These are phyloP conservation scores for Thelonectria rubi DNA, from an alignment of 2,329 filamentous ascomycete species.

Conservation along the genomic window DNA sequence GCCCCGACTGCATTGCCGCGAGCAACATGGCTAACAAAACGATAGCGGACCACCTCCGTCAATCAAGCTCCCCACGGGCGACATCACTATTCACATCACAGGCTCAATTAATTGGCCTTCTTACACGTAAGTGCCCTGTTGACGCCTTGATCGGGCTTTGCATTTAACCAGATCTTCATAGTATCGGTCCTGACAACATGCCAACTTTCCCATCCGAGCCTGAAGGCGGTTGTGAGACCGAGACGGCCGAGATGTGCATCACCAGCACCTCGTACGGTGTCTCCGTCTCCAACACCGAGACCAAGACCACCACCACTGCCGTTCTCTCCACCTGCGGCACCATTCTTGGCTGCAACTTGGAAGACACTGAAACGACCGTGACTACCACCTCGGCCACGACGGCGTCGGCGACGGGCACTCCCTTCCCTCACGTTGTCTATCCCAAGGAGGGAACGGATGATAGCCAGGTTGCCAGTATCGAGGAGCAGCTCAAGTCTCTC, in stretches of 20 bases:
- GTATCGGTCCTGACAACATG: conserved; percentile 2
- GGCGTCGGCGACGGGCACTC: conserved; percentile 1
- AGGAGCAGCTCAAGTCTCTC: neutral
- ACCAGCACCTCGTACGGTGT: conserved; percentile 1
- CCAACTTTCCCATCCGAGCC: conserved; percentile 8
- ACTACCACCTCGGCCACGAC: conserved; percentile 1
- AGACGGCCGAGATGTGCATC: conserved; percentile 1
- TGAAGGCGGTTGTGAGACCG: neutral
- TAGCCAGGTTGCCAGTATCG: neutral
- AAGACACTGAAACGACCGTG: neutral
- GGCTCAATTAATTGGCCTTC: neutral
- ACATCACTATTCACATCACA: neutral
- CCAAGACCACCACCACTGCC: neutral
- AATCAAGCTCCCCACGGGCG: neutral
- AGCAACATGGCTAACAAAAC: too few species aligned
- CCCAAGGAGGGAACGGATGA: conserved; percentile 6
- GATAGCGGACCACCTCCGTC: neutral
- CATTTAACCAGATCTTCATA: too few species aligned
- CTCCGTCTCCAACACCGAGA: neutral
- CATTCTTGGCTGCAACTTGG: neutral
- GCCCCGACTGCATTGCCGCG: too few species aligned
- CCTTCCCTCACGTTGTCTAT: neutral
- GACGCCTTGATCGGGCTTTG: too few species aligned
- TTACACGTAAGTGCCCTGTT: neutral
- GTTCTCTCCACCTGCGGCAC: conserved; percentile 6